Evolutionary conservation across 371 early-diverging fungal genomes (phyloP), one percentile per base, ranked within the genome.

Genomic region (Basidiobolus meristosporus): DNA sequence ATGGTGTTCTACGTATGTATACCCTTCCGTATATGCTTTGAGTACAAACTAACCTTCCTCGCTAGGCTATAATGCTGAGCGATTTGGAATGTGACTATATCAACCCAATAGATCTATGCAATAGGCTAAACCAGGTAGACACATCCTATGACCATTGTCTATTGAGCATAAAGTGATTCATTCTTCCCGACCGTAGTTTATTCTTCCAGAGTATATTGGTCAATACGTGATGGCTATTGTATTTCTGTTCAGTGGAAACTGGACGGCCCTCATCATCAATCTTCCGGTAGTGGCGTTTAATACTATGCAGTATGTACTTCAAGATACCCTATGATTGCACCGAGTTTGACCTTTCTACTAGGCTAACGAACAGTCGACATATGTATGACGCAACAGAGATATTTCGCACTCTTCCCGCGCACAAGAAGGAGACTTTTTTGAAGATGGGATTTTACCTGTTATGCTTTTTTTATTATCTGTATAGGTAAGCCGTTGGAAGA

Each of bases 361-460:
- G 86, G 57, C 68, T 90, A 30, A 57, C 72, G 38, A 75, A 75
- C 47, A 63, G 70, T 42, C 73, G 75, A 47, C 89, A 90, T 62
- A 77, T 82, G 73, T 89, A 79, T 54, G 95, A 95, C 58, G 87
- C 96, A 3, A 95, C 96, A 33, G 92, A 91, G 58, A 90, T 95
- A 46, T 95, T 95, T 73, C 77, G 91, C 45, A 88, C 89, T 7
- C 48, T 92, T 30, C 60, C 70, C 14, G 59, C 60, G 39, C 89
- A 91, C 56, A 95, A 95, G 65, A 77, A 77, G 63, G 96, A 95
- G 60, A 73, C 81, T 57, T 91, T 92, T 51, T 65, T 85, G 58
- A 95, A 95, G 61, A 73, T 95, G 11, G 90, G 77, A 18, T 95
- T 95, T 45, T 95, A 90, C 52, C 69, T 95, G 47, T 55, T 91